A percentile compares a stretch with the other conserved stretches of the same genome.
Evolutionary conservation across 306 rosid genomes (phyloP).

Genomic region (Herpetospermum pedunculosum): DNA sequence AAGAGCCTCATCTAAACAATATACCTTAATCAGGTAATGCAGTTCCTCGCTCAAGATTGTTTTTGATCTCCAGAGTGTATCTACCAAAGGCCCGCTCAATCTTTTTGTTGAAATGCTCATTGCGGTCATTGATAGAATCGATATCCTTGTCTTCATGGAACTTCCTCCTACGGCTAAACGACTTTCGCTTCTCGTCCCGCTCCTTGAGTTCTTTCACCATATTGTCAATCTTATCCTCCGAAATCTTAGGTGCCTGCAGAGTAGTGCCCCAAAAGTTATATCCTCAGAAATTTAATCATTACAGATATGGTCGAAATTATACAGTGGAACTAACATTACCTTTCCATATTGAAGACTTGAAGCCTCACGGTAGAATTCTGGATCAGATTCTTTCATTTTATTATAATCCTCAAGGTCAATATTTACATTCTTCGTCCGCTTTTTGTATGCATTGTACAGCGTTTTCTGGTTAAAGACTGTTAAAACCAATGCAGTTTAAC

Average conservation of each 20-base stretch:
- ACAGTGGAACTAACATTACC: conserved; percentile 28
- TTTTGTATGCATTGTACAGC: conserved; percentile 77
- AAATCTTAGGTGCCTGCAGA: conserved; percentile 56
- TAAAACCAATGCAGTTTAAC: neutral
- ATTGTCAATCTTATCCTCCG: conserved; percentile 76
- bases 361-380: conserved; percentile 97
- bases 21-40: conserved; percentile 75
- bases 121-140: conserved; percentile 92
- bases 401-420: conserved; percentile 72
- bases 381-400: conserved; percentile 92
- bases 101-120: conserved; percentile 96
- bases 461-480: conserved; percentile 94
- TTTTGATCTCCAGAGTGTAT: conserved; percentile 94
- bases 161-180: conserved; percentile 84
- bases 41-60: conserved; percentile 98
- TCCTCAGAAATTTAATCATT: conserved; percentile 1
- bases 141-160: conserved; percentile 94
- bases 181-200: conserved; percentile 57
- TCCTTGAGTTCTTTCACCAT: conserved; percentile 95
- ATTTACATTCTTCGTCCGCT: conserved; percentile 64
- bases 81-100: conserved; percentile 96
- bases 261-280: conserved; percentile 13
- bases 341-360: conserved; percentile 93
- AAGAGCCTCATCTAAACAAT: conserved; percentile 2
- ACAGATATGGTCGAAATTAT: conserved; percentile 4